Conservation (phyloP, 1,284 basidiomycete genomes). For the Marasmius tenuissimus region DNA sequence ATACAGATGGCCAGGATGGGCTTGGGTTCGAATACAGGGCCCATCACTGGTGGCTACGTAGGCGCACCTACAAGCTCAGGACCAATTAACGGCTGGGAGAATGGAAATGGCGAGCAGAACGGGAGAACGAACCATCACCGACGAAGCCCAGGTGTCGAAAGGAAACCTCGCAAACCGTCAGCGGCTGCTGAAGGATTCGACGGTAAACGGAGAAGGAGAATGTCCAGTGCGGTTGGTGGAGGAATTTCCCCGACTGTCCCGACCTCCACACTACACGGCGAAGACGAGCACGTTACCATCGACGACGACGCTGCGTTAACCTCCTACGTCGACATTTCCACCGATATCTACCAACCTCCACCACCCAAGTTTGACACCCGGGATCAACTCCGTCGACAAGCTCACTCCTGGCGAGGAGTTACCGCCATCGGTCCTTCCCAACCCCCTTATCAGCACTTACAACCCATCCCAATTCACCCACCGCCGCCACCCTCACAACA, state of each 20-base stretch:
- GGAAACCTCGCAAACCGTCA: conserved; percentile 42
- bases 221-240: conserved; percentile 20
- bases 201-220: conserved; percentile 42
- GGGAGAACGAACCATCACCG: conserved; percentile 21
- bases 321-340: conserved; percentile 45
- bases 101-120: conserved; percentile 20
- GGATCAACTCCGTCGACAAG: conserved; percentile 55
- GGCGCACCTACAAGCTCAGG: background rate
- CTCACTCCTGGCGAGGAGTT: conserved; percentile 67
- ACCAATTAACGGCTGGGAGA: conserved; percentile 10
- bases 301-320: conserved; percentile 43
- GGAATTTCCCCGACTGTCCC: conserved; percentile 20
- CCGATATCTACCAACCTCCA: conserved; percentile 37
- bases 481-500: conserved; percentile 6
- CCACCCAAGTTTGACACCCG: conserved; percentile 51
- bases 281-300: conserved; percentile 41
- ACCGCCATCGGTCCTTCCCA: conserved; percentile 51
- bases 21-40: conserved; percentile 21
- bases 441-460: conserved; percentile 35
- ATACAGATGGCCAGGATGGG: conserved; percentile 35
- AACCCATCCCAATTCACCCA: conserved; percentile 20
- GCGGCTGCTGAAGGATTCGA: conserved; percentile 32
- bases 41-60: background rate
- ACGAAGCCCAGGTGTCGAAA: conserved; percentile 47
- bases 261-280: conserved; percentile 21